Evolutionary conservation across 163 green algal genomes (phyloP).

Genomic region (Trebouxiophyceae sp.): DNA sequence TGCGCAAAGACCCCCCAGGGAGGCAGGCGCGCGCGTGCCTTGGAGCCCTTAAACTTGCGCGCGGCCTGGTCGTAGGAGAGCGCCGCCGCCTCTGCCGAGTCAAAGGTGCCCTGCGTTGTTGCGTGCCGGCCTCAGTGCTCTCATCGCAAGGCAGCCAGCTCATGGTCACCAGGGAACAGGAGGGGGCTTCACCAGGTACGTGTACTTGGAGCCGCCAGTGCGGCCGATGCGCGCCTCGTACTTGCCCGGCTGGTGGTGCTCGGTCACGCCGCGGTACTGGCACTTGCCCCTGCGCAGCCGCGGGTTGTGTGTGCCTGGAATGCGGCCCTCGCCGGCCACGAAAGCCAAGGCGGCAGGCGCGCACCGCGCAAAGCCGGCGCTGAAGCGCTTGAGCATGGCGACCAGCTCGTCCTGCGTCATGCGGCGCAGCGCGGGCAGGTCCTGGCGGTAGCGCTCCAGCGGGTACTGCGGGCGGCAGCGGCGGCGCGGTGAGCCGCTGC

Average conservation of each 20-base stretch:
- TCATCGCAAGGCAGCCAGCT: slow-evolving; percentile 3
- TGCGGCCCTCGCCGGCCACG: background rate
- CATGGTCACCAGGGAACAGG: slow-evolving; percentile 28
- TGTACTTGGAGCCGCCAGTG: slow-evolving; percentile 34
- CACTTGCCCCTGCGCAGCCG: slow-evolving; percentile 27
- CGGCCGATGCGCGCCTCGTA: slow-evolving; percentile 86
- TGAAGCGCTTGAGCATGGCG: slow-evolving; percentile 46
- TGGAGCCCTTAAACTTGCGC: slow-evolving; percentile 51
- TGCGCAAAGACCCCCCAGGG: background rate
- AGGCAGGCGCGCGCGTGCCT: slow-evolving; percentile 24
- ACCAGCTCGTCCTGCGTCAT: slow-evolving; percentile 63
- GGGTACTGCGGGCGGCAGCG: slow-evolving; percentile 65
- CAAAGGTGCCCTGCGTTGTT: slow-evolving; percentile 3
- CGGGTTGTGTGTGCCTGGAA: no score
- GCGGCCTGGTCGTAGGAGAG: slow-evolving; percentile 38
- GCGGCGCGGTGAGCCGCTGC: no score
- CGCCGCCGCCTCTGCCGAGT: slow-evolving; percentile 30
- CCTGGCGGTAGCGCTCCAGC: slow-evolving; percentile 45
- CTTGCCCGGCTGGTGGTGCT: slow-evolving; percentile 73
- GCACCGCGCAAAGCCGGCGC: slow-evolving; percentile 57
- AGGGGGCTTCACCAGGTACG: slow-evolving; percentile 37
- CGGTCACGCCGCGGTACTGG: slow-evolving; percentile 76
- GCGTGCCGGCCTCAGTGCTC: background rate
- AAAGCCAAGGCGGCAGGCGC: background rate
- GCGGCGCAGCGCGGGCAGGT: slow-evolving; percentile 32